Evolutionary conservation across 495 filamentous ascomycete species (phyloP).

Genomic region (Lasiosphaeria hispida): DNA sequence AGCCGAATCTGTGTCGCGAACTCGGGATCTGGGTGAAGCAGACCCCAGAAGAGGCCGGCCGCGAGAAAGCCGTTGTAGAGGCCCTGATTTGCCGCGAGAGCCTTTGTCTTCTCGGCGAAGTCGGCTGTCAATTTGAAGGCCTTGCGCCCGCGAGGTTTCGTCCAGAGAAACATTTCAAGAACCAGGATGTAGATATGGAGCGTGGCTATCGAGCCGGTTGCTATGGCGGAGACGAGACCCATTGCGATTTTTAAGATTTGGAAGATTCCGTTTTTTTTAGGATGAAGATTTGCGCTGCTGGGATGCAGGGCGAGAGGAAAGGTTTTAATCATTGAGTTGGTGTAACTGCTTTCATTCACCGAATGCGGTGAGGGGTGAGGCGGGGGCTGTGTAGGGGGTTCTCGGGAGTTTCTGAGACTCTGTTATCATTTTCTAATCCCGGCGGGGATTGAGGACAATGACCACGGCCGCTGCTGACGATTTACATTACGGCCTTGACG

Average conservation of each 20-base stretch:
- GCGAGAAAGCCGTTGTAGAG: constrained; percentile 40
- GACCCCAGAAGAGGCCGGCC: constrained; percentile 31
- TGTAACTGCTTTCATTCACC: no score
- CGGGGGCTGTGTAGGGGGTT: no score
- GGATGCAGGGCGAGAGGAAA: no score
- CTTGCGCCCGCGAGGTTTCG: constrained; percentile 29
- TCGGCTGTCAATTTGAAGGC: constrained; percentile 28
- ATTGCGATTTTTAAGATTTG: constrained; percentile 12
- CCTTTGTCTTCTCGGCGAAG: constrained; percentile 27
- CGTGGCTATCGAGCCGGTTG: constrained; percentile 21
- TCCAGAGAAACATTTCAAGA: constrained; percentile 37
- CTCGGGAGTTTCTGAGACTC: no score
- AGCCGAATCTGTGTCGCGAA: constrained; percentile 28
- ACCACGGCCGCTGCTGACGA: no score
- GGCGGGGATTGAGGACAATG: no score
- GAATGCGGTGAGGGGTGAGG: no score
- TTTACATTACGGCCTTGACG: no score
- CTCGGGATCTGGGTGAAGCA: constrained; percentile 26
- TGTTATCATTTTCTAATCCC: no score
- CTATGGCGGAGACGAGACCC: constrained; percentile 19
- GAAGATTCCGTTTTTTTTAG: no score
- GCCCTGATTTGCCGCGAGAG: constrained; percentile 35
- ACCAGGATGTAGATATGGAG: constrained; percentile 35
- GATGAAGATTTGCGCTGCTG: no score
- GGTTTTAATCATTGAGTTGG: no score